phyloP scores from a whole-genome alignment of 1,139 yeast genomes.

The Geotrichum candidum region DNA sequence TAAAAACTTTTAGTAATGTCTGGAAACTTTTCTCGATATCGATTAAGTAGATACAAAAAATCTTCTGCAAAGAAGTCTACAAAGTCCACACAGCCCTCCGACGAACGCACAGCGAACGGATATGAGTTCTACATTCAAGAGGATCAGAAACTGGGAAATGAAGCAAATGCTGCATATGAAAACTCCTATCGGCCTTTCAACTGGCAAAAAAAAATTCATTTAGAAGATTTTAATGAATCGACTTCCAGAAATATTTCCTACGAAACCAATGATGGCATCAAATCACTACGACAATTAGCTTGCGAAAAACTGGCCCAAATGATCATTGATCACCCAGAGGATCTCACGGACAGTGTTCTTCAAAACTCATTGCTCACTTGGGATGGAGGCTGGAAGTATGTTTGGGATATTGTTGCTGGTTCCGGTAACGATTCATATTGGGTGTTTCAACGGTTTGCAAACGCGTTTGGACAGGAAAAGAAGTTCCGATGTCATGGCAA shows the following conservation, averaged over 20 bases:
- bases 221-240: not conserved
- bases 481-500: conserved; percentile 24
- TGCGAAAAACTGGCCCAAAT: conserved; percentile 5
- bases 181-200: conserved; percentile 6
- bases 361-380: conserved; percentile 5
- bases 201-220: conserved; percentile 6
- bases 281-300: conserved; percentile 7
- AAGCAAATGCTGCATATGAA: conserved; percentile 7
- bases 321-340: conserved; percentile 7
- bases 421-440: conserved; percentile 26
- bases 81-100: not conserved
- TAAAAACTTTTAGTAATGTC: not conserved
- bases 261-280: not conserved
- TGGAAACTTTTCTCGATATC: not conserved
- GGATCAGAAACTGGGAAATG: conserved; percentile 6
- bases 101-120: not conserved
- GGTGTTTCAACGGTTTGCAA: conserved; percentile 24
- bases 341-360: conserved; percentile 6
- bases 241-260: not conserved
- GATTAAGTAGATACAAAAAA: not conserved
- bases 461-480: conserved; percentile 20
- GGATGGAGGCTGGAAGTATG: conserved; percentile 23
- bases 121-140: not conserved
- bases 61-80: not conserved
- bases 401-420: conserved; percentile 25